Evolutionary conservation across 306 rosid species (phyloP).

Genomic region (Rosa chinensis): DNA sequence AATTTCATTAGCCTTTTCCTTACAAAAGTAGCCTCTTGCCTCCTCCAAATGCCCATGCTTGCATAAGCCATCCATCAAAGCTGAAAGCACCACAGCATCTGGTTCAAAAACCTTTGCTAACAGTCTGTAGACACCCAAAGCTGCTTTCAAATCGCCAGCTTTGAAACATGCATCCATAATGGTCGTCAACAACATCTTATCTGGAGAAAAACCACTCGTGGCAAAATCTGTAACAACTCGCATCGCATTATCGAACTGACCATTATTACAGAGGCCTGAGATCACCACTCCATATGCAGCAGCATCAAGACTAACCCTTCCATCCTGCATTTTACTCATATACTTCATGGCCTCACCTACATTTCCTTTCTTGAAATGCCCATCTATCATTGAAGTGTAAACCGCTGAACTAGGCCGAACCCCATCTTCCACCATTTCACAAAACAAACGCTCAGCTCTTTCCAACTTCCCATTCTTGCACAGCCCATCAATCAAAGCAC

Average conservation of each 20-base stretch:
- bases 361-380: constrained; percentile 36
- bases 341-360: constrained; percentile 26
- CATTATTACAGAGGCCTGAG: constrained; percentile 33
- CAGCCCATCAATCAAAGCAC: constrained; percentile 30
- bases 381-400: constrained; percentile 38
- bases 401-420: constrained; percentile 30
- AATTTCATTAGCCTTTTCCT: constrained; percentile 38
- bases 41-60: constrained; percentile 36
- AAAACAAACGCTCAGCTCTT: constrained; percentile 35
- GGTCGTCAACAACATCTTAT: constrained; percentile 37
- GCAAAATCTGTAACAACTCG: constrained; percentile 25
- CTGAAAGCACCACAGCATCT: constrained; percentile 33
- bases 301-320: constrained; percentile 24
- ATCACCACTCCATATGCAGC: constrained; percentile 35
- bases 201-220: constrained; percentile 30
- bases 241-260: constrained; percentile 28
- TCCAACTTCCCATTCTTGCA: constrained; percentile 35
- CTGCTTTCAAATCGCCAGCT: constrained; percentile 31
- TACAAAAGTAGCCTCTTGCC: constrained; percentile 29
- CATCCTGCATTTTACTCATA: constrained; percentile 25
- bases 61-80: constrained; percentile 33
- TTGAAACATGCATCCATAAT: constrained; percentile 39
- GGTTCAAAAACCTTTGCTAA: constrained; percentile 36
- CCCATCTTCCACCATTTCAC: constrained; percentile 30
- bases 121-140: constrained; percentile 23